Base-by-base conservation (phyloP, 2,329 filamentous ascomycete genomes). In the Pseudogymnoascus pannorum region DNA sequence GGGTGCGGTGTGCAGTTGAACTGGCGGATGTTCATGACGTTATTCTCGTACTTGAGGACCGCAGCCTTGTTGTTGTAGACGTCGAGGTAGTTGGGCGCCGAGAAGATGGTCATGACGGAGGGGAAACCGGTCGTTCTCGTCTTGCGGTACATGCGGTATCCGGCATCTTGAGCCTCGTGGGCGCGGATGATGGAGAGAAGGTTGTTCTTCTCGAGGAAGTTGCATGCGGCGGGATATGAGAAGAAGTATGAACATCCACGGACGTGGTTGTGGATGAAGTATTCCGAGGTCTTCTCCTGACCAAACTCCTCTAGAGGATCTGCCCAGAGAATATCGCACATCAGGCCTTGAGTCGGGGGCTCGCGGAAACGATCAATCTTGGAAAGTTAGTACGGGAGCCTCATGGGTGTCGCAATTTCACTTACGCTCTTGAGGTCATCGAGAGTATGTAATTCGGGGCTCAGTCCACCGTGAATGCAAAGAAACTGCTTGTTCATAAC, bases 401-500 rank as follows among this genome's bases (percentile, higher is more conserved):
- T 24, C 24, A 58, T 26, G 12, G n/a, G 38, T 33, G n/a, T 22
- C 6, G 22, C 29, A 31, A 40, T 16, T 4, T 16, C 60, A 77
- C 89, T 68, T 77, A 94, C 91, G 73, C 81, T 89, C 80, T 93
- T 92, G 68, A 99, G 78, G 71, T 99, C 94, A 68, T 99, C 94
- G 60, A 99, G 81, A 4, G 93, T 97, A 75, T 97, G 93, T 65
- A 99, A 79, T 76, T 99, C 94, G 5, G 94, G 94, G 74, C 92
- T 97, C 68, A 99, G 79, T 65, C 94, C 94, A 71, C 94, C 94
- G 74, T 99, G 94, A 69, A 99, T 97, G 75, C 94, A 99, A 68
- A 99, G 79, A 76, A 99, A 99, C 76, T 99, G 94, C 81, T 99
- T 99, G 84, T 99, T 99, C 94, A 99, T 99, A 68, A 99, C 87